A percentile compares a stretch with the other conserved stretches of the same genome.
Conservation (phyloP, 208 protist genomes). For the Naegleria lovaniensis region DNA sequence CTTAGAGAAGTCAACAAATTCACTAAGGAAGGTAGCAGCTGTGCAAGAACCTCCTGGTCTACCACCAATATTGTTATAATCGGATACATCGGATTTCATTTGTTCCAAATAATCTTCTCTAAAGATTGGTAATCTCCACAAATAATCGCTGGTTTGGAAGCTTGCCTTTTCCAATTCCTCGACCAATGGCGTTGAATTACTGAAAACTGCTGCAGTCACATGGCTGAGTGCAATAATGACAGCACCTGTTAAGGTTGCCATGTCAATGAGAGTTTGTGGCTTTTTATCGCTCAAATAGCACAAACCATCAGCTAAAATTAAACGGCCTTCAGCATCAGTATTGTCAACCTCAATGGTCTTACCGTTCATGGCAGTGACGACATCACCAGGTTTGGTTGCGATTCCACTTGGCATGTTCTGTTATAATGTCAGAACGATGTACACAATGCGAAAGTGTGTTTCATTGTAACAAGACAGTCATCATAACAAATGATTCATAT, state of each 20-base stretch:
- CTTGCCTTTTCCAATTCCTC: background rate
- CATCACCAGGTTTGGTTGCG: constrained; percentile 25
- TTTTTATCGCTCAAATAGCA: constrained; percentile 61
- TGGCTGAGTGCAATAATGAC: constrained; percentile 3
- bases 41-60: background rate
- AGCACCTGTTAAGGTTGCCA: constrained; percentile 78
- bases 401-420: background rate
- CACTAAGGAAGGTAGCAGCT: constrained; percentile 9
- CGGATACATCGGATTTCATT: background rate
- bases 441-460: too few relatives aligned
- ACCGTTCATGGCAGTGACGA: constrained; percentile 7
- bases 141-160: background rate
- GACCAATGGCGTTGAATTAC: background rate
- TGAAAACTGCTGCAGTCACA: background rate
- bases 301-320: constrained; percentile 73
- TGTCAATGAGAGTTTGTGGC: constrained; percentile 67
- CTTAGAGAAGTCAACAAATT: constrained; percentile 22
- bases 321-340: constrained; percentile 47
- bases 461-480: too few relatives aligned
- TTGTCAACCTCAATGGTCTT: constrained; percentile 25
- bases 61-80: constrained; percentile 10
- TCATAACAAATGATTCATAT: too few relatives aligned
- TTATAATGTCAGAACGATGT: too few relatives aligned
- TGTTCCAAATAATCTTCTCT: background rate
- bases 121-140: constrained; percentile 26